Conservation (phyloP, 495 filamentous ascomycete species). For the Aspergillus sparsus region DNA sequence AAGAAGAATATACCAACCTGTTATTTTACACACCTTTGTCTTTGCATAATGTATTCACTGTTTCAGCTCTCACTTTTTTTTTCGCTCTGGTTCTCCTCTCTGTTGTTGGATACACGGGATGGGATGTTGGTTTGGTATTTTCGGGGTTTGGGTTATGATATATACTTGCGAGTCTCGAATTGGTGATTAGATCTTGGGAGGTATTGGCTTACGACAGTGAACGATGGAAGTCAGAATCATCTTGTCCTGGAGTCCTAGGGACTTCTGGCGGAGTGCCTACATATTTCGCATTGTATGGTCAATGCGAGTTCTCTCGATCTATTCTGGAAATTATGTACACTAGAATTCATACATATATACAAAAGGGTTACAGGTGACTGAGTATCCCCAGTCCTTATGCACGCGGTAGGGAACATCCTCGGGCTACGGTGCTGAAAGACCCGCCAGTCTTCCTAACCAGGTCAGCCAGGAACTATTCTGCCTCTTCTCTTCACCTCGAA, state of each 20-base stretch:
- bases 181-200: too few relatives aligned
- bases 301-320: slow-evolving; percentile 11
- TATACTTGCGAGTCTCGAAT: background rate
- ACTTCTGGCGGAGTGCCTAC: background rate
- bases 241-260: background rate
- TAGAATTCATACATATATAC: slow-evolving; percentile 25
- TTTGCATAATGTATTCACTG: slow-evolving; percentile 9
- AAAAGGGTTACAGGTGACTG: slow-evolving; percentile 10
- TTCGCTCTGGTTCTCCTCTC: slow-evolving; percentile 1
- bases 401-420: background rate
- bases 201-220: background rate
- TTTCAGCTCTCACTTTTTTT: slow-evolving; percentile 1
- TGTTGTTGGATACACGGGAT: background rate
- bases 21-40: slow-evolving; percentile 12
- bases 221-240: background rate
- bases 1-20: slow-evolving; percentile 6
- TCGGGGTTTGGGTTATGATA: background rate
- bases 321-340: slow-evolving; percentile 28
- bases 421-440: slow-evolving; percentile 23
- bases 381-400: background rate
- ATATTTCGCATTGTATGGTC: slow-evolving; percentile 10
- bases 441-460: slow-evolving; percentile 46
- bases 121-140: slow-evolving; percentile 3
- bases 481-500: slow-evolving; percentile 59
- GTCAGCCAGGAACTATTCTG: slow-evolving; percentile 59